Conservation (phyloP, 495 filamentous ascomycete species). For the Hypoxylon perforatum region DNA sequence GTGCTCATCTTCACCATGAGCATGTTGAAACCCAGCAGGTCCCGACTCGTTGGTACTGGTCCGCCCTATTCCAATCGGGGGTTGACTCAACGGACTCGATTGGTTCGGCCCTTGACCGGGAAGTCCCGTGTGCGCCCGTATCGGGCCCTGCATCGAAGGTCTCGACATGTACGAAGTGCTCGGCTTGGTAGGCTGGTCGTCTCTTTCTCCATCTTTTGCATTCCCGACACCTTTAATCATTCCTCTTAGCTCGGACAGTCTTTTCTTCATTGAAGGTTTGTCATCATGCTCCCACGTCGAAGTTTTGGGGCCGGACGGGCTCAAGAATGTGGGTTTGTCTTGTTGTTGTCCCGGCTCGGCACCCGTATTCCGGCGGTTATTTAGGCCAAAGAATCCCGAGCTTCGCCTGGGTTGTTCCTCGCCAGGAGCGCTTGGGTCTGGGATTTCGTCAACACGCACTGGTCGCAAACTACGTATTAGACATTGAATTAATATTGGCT, state of each 20-base stretch:
- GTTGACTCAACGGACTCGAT: conserved; percentile 10
- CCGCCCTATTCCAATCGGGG: conserved; percentile 16
- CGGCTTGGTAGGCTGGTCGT: conserved; percentile 40
- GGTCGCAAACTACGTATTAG: conserved; percentile 6
- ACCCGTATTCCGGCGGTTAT: conserved; percentile 33
- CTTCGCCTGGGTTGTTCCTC: conserved; percentile 39
- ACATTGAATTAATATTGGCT: background rate
- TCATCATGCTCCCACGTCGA: conserved; percentile 39
- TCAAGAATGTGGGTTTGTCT: conserved; percentile 35
- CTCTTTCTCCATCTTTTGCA: conserved; percentile 44
- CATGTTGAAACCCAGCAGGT: conserved; percentile 25
- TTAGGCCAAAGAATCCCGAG: conserved; percentile 34
- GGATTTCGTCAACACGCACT: conserved; percentile 41
- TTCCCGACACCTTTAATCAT: conserved; percentile 47
- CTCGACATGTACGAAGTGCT: conserved; percentile 26
- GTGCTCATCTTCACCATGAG: conserved; percentile 38
- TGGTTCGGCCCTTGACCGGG: conserved; percentile 21
- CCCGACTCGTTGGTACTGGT: conserved; percentile 29
- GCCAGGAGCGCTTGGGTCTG: conserved; percentile 33
- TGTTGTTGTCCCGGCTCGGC: conserved; percentile 13
- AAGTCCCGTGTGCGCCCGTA: conserved; percentile 9
- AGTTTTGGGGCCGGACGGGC: conserved; percentile 6
- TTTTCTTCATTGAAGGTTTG: conserved; percentile 40
- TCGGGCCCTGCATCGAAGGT: conserved; percentile 34
- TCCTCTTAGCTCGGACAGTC: conserved; percentile 44